Percentiles rank a stretch among this genome's conserved stretches.
These are phyloP conservation scores for Cymbidium sinense DNA, from an alignment of 106 monocot species.

Conservation along the genomic window DNA sequence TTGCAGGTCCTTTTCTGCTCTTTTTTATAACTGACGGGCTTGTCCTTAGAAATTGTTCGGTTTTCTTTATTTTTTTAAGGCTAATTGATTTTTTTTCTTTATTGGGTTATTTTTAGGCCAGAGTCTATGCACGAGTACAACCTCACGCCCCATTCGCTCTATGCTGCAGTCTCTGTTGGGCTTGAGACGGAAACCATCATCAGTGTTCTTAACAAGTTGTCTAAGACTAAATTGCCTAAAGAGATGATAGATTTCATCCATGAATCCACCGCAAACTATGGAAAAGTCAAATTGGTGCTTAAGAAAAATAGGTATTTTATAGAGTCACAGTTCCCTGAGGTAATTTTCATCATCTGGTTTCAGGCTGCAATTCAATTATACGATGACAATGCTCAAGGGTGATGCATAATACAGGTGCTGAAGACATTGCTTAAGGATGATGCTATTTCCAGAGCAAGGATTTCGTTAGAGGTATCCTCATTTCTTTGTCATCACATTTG, in stretches of 20 bases:
- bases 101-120: slow-evolving; percentile 36
- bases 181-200: slow-evolving; percentile 94
- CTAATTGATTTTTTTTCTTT: background rate
- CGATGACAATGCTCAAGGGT: background rate
- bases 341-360: slow-evolving; percentile 3
- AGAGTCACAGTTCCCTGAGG: slow-evolving; percentile 90
- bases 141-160: slow-evolving; percentile 87
- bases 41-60: background rate
- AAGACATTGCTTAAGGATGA: slow-evolving; percentile 77
- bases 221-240: slow-evolving; percentile 84
- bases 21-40: background rate
- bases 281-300: slow-evolving; percentile 90
- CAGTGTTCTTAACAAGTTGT: slow-evolving; percentile 86
- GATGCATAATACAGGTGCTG: slow-evolving; percentile 49
- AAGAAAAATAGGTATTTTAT: slow-evolving; percentile 94
- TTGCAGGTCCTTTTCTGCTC: slow-evolving; percentile 46
- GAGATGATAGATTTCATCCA: slow-evolving; percentile 97
- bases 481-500: background rate
- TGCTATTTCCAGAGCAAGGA: slow-evolving; percentile 55
- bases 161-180: slow-evolving; percentile 95
- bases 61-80: background rate
- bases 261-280: slow-evolving; percentile 93
- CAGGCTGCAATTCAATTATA: background rate
- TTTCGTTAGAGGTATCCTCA: slow-evolving; percentile 49
- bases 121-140: slow-evolving; percentile 99